Evolutionary conservation across 2,329 filamentous ascomycete species (phyloP).

Genomic region (Cryphonectria carpinicola): DNA sequence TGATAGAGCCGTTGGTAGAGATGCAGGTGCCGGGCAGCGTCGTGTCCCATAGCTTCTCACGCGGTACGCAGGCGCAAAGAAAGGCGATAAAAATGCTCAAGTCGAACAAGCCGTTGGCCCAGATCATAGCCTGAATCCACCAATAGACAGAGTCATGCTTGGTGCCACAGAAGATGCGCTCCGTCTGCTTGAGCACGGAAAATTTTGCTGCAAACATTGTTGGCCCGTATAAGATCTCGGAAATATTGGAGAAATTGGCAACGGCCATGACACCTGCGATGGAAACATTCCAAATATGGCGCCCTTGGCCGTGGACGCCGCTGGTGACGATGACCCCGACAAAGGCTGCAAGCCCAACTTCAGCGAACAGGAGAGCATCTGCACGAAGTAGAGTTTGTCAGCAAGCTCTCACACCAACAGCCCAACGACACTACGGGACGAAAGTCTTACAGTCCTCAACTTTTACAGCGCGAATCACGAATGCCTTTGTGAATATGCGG

Average conservation of each 20-base stretch:
- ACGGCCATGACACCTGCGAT: neutral
- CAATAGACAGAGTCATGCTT: conserved; percentile 3
- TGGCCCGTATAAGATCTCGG: conserved; percentile 27
- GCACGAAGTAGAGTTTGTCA: neutral
- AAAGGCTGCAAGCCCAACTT: neutral
- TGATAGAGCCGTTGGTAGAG: neutral
- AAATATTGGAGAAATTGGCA: conserved; percentile 22
- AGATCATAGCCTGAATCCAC: conserved; percentile 22
- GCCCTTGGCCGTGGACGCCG: conserved; percentile 6
- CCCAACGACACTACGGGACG: neutral
- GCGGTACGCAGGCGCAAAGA: conserved; percentile 29
- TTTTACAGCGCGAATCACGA: neutral
- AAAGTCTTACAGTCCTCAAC: conserved; percentile 5
- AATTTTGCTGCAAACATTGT: conserved; percentile 29
- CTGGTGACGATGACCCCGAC: neutral
- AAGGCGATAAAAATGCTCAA: conserved; percentile 13
- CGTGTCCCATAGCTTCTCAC: conserved; percentile 29
- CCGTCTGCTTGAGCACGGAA: conserved; percentile 29
- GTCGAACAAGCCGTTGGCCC: conserved; percentile 24
- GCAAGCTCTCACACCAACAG: neutral
- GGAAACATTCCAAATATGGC: conserved; percentile 26
- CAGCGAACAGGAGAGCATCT: neutral
- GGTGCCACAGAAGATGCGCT: conserved; percentile 28
- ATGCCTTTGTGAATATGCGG: neutral
- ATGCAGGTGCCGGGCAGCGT: conserved; percentile 29